These are phyloP conservation scores for Aschersonia sp. DNA, from an alignment of 2,329 filamentous ascomycete species.

Conservation along the genomic window DNA sequence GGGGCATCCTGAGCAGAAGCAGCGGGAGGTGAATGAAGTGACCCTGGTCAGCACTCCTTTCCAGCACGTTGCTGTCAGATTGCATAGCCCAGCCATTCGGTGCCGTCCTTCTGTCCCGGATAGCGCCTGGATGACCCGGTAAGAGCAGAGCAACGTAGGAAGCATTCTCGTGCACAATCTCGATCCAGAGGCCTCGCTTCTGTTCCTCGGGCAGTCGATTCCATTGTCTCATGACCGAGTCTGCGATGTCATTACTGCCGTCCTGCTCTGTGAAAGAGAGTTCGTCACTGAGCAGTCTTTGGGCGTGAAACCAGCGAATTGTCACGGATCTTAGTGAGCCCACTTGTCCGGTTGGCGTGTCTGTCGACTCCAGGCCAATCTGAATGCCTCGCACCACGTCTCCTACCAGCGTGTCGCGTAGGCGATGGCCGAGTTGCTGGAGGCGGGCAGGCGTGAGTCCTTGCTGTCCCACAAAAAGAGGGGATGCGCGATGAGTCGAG, in stretches of 20 bases:
- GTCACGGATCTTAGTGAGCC: constrained; percentile 30
- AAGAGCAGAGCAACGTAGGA: constrained; percentile 35
- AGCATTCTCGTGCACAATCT: constrained; percentile 37
- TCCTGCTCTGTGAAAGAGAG: constrained; percentile 6
- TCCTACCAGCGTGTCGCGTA: constrained; percentile 40
- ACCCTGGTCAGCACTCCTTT: constrained; percentile 3
- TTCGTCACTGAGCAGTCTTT: constrained; percentile 16
- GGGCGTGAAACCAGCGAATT: constrained; percentile 29
- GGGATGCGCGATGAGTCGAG: constrained; percentile 39
- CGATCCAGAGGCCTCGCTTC: constrained; percentile 25
- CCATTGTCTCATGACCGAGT: constrained; percentile 5
- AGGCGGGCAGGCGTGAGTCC: constrained; percentile 24
- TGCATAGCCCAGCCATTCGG: constrained; percentile 9
- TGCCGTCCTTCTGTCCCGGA: constrained; percentile 3
- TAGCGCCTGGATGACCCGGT: constrained; percentile 16
- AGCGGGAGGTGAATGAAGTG: constrained; percentile 35
- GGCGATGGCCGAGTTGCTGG: constrained; percentile 25
- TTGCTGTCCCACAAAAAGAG: constrained; percentile 31
- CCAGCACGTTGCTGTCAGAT: constrained; percentile 4
- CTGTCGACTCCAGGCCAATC: constrained; percentile 29
- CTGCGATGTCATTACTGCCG: constrained; percentile 5
- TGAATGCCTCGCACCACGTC: constrained; percentile 47
- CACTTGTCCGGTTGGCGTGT: constrained; percentile 22
- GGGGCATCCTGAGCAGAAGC: constrained; percentile 40
- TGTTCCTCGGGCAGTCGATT: constrained; percentile 9